Conservation (phyloP, 257 asterid genomes). For the Solanum virginianum region DNA sequence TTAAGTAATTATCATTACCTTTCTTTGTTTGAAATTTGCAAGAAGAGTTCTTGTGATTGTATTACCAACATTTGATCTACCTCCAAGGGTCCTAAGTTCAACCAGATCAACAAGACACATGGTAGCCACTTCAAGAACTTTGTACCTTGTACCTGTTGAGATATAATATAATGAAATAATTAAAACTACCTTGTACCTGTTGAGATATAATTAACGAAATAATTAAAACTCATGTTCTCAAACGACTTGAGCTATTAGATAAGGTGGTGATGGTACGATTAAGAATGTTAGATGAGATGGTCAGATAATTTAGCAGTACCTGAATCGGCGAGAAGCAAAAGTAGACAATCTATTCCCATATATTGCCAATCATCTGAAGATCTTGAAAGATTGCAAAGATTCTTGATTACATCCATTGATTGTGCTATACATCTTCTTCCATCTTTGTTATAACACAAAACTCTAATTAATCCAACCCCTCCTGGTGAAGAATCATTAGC, state of each 20-base stretch:
- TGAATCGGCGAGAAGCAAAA: constrained; percentile 55
- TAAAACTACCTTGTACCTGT: constrained; percentile 17
- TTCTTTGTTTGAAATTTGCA: constrained; percentile 13
- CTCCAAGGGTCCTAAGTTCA: constrained; percentile 48
- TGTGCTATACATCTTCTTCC: constrained; percentile 53
- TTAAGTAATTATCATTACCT: not conserved
- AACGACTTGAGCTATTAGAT: not conserved
- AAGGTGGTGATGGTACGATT: not conserved
- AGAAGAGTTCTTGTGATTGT: constrained; percentile 38
- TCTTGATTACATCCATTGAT: constrained; percentile 29
- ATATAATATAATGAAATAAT: not conserved
- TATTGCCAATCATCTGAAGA: constrained; percentile 88
- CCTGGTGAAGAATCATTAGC: constrained; percentile 50
- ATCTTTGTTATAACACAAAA: constrained; percentile 42
- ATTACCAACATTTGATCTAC: constrained; percentile 41
- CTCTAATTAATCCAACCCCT: constrained; percentile 54
- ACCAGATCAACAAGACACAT: constrained; percentile 43
- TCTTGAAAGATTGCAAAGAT: constrained; percentile 52
- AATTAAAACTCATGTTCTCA: not conserved
- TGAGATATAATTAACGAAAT: not conserved
- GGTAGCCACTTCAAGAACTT: constrained; percentile 16
- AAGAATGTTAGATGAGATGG: not conserved
- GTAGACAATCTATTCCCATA: constrained; percentile 70
- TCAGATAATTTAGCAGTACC: not conserved
- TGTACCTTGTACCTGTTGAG: constrained; percentile 26